Evolutionary conservation across 345 rosid genomes (phyloP).

Genomic region (Gossypium mustelinum): DNA sequence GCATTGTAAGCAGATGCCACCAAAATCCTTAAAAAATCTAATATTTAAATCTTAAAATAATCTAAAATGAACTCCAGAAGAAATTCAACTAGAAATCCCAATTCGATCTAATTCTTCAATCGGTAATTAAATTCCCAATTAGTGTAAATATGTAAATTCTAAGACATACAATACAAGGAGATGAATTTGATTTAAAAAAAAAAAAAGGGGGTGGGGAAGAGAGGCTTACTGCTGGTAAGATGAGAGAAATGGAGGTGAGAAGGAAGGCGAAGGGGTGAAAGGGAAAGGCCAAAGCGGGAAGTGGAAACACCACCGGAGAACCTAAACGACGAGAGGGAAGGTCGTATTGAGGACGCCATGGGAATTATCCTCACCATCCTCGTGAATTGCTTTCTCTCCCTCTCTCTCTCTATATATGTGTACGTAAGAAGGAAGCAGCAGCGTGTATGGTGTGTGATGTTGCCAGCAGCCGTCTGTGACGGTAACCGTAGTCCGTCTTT

Average conservation of each 20-base stretch:
- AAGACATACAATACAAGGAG: background rate
- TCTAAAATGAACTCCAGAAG: background rate
- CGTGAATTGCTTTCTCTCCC: background rate
- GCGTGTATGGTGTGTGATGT: background rate
- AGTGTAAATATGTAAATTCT: too few species aligned
- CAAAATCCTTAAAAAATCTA: background rate
- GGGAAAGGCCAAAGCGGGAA: slow-evolving; percentile 34
- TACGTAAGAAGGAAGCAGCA: too few species aligned
- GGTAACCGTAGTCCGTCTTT: background rate
- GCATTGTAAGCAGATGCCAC: background rate
- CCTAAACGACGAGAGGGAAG: slow-evolving; percentile 51
- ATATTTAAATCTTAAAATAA: background rate
- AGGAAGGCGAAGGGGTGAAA: slow-evolving; percentile 33
- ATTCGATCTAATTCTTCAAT: background rate
- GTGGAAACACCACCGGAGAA: slow-evolving; percentile 27
- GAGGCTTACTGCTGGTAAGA: slow-evolving; percentile 43
- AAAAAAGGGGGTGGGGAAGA: too few species aligned
- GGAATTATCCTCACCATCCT: slow-evolving; percentile 62
- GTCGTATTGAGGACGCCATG: slow-evolving; percentile 79
- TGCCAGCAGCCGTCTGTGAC: background rate
- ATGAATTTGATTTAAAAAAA: background rate
- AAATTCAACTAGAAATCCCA: background rate
- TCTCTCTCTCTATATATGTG: too few species aligned
- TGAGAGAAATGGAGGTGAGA: slow-evolving; percentile 29
- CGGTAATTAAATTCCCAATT: background rate